Evolutionary conservation across 768 basidiomycete species (phyloP).

Genomic region (Xanthoconium purpureum): DNA sequence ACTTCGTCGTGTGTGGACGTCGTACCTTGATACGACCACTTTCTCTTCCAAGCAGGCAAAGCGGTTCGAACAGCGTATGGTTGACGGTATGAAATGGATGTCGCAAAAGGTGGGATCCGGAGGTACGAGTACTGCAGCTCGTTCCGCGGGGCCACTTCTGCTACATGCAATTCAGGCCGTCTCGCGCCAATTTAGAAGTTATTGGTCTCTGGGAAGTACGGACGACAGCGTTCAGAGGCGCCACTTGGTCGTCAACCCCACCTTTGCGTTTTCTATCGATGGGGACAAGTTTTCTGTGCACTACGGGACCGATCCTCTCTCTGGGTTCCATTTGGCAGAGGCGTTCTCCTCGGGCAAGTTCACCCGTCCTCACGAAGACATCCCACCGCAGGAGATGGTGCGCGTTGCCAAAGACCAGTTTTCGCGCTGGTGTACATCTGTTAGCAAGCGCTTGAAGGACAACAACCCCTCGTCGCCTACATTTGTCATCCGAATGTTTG

Average conservation of each 20-base stretch:
- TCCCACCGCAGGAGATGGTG: slow-evolving; percentile 8
- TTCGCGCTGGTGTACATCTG: slow-evolving; percentile 22
- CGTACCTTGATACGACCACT: slow-evolving; percentile 14
- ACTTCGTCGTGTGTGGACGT: slow-evolving; percentile 20
- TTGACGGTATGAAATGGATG: slow-evolving; percentile 10
- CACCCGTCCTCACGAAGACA: not conserved
- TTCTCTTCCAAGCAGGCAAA: slow-evolving; percentile 6
- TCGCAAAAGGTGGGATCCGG: not conserved
- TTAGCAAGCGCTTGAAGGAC: slow-evolving; percentile 12
- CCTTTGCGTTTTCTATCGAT: slow-evolving; percentile 27
- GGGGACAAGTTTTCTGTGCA: slow-evolving; percentile 27
- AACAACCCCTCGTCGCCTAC: slow-evolving; percentile 11
- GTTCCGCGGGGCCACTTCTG: slow-evolving; percentile 28
- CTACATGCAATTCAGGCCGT: not conserved
- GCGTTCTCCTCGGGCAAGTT: slow-evolving; percentile 13
- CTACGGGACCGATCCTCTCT: slow-evolving; percentile 29
- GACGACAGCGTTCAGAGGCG: slow-evolving; percentile 1
- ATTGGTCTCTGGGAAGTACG: slow-evolving; percentile 23
- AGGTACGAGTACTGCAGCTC: slow-evolving; percentile 12
- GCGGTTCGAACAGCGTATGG: slow-evolving; percentile 10
- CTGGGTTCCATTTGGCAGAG: slow-evolving; percentile 32
- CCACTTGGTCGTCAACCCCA: slow-evolving; percentile 23
- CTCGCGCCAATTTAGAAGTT: slow-evolving; percentile 18
- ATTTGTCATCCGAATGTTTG: slow-evolving; percentile 29
- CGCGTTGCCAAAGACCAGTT: slow-evolving; percentile 24